phyloP scores from a whole-genome alignment of 2,329 filamentous ascomycete genomes.

The Hypoxylon sp. region DNA sequence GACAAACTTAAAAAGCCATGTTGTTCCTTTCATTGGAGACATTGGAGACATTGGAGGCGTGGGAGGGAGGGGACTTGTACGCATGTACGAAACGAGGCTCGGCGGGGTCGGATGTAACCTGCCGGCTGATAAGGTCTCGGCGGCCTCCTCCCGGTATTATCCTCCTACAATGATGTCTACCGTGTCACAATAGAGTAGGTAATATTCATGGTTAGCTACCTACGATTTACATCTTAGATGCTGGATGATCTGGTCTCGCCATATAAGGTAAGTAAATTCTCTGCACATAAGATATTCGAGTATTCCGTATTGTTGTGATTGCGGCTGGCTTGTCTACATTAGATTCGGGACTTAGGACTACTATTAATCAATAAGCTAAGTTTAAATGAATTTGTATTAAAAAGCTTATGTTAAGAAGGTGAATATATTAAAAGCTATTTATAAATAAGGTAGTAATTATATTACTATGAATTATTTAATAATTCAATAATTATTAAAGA shows the following conservation, averaged over 20 bases:
- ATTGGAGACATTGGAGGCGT: background rate
- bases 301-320: too few species aligned
- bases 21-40: conserved; percentile 13
- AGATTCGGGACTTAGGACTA: too few species aligned
- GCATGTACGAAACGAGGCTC: conserved; percentile 18
- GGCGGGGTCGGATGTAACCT: conserved; percentile 40
- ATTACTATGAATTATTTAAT: too few species aligned
- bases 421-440: too few species aligned
- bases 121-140: conserved; percentile 28
- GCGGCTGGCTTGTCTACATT: too few species aligned
- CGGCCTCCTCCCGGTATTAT: conserved; percentile 19
- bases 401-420: too few species aligned
- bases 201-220: background rate
- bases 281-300: background rate
- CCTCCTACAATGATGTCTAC: conserved; percentile 3
- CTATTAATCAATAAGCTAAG: too few species aligned
- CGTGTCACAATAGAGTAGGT: background rate
- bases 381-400: too few species aligned
- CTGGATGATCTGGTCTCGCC: background rate
- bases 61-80: background rate
- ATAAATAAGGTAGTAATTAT: too few species aligned
- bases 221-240: background rate
- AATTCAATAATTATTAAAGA: too few species aligned
- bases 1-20: conserved; percentile 11
- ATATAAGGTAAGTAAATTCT: background rate